Conservation (phyloP, 1,284 basidiomycete genomes). For the Cryptococcus sp. region DNA sequence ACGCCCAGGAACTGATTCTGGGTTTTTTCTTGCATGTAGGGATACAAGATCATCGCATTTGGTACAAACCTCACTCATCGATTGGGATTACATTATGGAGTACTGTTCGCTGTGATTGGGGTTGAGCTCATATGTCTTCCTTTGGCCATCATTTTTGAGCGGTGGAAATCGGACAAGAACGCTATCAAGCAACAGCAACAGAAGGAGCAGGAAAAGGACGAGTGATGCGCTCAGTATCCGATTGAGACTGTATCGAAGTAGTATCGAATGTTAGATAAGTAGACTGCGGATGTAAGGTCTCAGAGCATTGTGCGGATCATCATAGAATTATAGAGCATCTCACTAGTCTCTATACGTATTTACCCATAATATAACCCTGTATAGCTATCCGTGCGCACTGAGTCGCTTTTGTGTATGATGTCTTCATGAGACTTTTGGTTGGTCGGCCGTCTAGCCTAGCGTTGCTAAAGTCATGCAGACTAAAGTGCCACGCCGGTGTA, state of each 20-base stretch:
- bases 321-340: too few species aligned
- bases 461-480: too few species aligned
- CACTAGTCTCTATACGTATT: too few species aligned
- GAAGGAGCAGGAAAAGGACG: conserved; percentile 12
- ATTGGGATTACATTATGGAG: conserved; percentile 41
- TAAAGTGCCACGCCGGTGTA: background rate
- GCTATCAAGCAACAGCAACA: conserved; percentile 14
- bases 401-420: too few species aligned
- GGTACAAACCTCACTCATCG: conserved; percentile 34
- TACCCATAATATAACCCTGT: too few species aligned
- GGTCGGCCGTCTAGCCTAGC: too few species aligned
- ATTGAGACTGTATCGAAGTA: too few species aligned
- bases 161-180: conserved; percentile 28
- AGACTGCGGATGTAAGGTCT: too few species aligned
- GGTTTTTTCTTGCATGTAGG: conserved; percentile 13
- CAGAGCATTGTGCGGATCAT: too few species aligned
- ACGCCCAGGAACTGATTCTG: background rate
- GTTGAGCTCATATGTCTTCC: conserved; percentile 37
- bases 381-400: too few species aligned
- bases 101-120: conserved; percentile 38
- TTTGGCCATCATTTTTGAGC: conserved; percentile 33
- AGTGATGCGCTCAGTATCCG: background rate
- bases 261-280: too few species aligned
- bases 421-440: too few species aligned
- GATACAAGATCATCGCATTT: conserved; percentile 45